Evolutionary conservation across 495 filamentous ascomycete genomes (phyloP).

Genomic region (Achaetomiella virescens): DNA sequence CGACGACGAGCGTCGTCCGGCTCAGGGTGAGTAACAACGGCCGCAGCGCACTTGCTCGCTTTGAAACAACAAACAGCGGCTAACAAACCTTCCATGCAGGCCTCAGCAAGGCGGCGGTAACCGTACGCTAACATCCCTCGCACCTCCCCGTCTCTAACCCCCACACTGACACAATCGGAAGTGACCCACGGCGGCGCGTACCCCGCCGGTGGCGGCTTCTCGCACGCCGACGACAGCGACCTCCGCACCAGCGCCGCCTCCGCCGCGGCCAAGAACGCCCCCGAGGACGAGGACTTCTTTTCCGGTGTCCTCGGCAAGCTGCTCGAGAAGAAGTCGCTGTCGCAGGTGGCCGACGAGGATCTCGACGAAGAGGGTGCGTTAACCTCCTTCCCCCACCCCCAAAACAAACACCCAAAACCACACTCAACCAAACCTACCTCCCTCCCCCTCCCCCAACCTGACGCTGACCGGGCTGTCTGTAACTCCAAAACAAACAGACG

Average conservation of each 20-base stretch:
- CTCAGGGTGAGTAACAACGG: neutral
- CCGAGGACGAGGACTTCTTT: conserved; percentile 49
- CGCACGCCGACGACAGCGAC: conserved; percentile 39
- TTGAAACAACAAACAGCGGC: neutral
- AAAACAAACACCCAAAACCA: neutral
- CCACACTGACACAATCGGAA: neutral
- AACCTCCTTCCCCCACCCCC: neutral
- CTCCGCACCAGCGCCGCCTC: conserved; percentile 41
- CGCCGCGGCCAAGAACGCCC: conserved; percentile 46
- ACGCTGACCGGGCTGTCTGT: neutral
- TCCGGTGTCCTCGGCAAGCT: conserved; percentile 43
- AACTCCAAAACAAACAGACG: conserved; percentile 26
- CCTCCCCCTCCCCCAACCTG: neutral
- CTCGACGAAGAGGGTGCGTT: conserved; percentile 54
- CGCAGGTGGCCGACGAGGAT: conserved; percentile 44
- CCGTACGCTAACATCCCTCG: conserved; percentile 1
- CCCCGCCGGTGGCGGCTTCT: conserved; percentile 34
- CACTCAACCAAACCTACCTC: neutral
- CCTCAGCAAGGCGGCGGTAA: conserved; percentile 16
- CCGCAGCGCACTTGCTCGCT: neutral
- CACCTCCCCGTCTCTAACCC: neutral
- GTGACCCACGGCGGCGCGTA: conserved; percentile 36
- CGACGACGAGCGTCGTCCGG: conserved; percentile 10
- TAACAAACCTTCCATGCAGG: neutral
- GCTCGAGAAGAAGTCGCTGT: conserved; percentile 37